Evolutionary conservation across 345 rosid genomes (phyloP).

Genomic region (rapeseed (Brassica napus)): DNA sequence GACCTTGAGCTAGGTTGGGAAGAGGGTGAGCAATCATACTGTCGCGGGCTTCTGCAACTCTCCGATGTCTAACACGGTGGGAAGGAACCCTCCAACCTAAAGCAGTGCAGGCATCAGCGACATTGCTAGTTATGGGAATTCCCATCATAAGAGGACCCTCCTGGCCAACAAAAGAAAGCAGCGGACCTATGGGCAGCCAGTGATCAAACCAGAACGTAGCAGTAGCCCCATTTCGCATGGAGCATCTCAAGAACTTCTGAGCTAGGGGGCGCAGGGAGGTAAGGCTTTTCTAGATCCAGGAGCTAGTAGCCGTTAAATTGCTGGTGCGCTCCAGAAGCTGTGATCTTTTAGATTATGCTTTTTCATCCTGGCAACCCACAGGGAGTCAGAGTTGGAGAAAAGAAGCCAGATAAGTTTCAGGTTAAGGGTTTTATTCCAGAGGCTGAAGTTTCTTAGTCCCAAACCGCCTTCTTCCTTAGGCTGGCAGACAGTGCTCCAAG

Average conservation of each 20-base stretch:
- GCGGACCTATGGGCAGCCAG: neutral
- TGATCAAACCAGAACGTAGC: neutral
- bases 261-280: neutral
- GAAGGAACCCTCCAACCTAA: neutral
- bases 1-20: too few species aligned
- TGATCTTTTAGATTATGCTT: neutral
- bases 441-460: neutral
- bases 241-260: neutral
- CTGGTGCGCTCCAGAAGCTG: neutral
- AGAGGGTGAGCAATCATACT: too few species aligned
- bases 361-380: neutral
- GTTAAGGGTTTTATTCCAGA: neutral
- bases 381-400: neutral
- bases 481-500: neutral
- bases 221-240: neutral
- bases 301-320: neutral
- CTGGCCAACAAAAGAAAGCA: neutral
- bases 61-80: neutral
- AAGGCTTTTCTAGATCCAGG: neutral
- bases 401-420: neutral
- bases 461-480: neutral
- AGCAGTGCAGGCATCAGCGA: neutral
- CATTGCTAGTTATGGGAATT: neutral
- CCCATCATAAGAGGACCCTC: neutral
- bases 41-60: too few species aligned